Conservation (phyloP, 108 stramenopile genomes). For the Cyclotella sp. region DNA sequence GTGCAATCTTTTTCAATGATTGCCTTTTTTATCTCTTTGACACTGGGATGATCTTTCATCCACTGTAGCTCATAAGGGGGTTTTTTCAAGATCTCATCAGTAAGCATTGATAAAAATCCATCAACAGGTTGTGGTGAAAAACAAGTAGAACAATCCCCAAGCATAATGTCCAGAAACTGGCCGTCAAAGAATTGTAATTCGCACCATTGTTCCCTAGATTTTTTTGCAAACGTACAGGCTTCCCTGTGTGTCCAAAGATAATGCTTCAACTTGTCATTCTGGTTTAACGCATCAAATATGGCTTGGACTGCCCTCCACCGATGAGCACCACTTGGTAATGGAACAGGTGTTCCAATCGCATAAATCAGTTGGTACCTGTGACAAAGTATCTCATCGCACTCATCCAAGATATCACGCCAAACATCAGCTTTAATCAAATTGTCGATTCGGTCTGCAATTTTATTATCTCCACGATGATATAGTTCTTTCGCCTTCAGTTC, state of each 20-base stretch:
- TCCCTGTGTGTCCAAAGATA: neutral
- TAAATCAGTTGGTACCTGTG: constrained; percentile 61
- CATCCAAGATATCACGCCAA: constrained; percentile 63
- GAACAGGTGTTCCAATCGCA: constrained; percentile 39
- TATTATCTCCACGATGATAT: constrained; percentile 9
- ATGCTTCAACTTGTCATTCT: neutral
- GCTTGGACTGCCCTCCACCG: constrained; percentile 41
- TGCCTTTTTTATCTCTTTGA: constrained; percentile 9
- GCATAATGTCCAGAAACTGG: constrained; percentile 13
- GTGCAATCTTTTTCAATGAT: constrained; percentile 12
- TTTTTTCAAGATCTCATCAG: constrained; percentile 11
- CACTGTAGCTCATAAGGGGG: constrained; percentile 40
- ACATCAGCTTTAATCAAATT: constrained; percentile 15
- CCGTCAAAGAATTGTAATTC: constrained; percentile 34
- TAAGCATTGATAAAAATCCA: constrained; percentile 13
- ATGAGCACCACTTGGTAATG: constrained; percentile 38
- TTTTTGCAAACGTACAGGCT: neutral
- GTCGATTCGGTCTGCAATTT: constrained; percentile 5
- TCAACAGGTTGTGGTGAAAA: neutral
- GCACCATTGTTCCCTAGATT: constrained; percentile 15
- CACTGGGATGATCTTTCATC: constrained; percentile 17
- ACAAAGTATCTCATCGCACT: constrained; percentile 64
- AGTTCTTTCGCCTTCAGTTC: constrained; percentile 61
- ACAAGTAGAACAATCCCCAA: neutral
- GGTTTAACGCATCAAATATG: constrained; percentile 17